Base-by-base conservation (phyloP, 75 land plant genomes). In the Cunninghamia lanceolata region DNA sequence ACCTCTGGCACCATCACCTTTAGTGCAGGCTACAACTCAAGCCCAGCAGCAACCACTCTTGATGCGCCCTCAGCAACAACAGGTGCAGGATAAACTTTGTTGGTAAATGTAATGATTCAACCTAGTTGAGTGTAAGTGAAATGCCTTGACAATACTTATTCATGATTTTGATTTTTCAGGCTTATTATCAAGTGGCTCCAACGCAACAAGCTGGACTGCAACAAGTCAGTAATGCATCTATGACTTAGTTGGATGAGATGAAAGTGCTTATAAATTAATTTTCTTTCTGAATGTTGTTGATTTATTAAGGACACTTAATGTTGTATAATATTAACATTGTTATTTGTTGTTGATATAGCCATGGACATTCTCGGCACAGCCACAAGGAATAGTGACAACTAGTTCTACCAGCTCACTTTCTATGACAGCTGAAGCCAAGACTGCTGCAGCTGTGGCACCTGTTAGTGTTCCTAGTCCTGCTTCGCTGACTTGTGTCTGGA, bases 401-500 rank as follows among this genome's bases (percentile, higher is more conserved):
- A 17, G 86, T 73, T 42, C 89, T 45, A 45, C 76, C n/a, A 36
- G 84, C n/a, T 39, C 89, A 25, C 79, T 84, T 47, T 10, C 84
- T 25, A 86, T 85, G 59, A 82, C 84, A 14, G 68, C 88, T 68
- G 56, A 88, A 77, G 54, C 88, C 30, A 25, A 38, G 9, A 21
- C 80, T 77, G 43, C 45, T 40, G 39, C 80, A 77, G 32, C 38
- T 30, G 84, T 85, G 5, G 42, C 85, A 42, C 50, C 89, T 53
- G 88, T 85, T 47, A 77, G 80, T 39, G 84, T 86, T 84, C 66
- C 86, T 42, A 40, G 75, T n/a, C 43, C 80, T 16, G 59, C 91
- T 40, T 19, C 91, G 14, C 42, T 59, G 28, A 89, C 91, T 34
- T 91, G 91, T 87, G 86, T 87, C 38, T 91, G 92, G 92, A 90